Evolutionary conservation across 306 rosid species (phyloP), one percentile per base, ranked within the genome.

Genomic region (Corylus avellana): DNA sequence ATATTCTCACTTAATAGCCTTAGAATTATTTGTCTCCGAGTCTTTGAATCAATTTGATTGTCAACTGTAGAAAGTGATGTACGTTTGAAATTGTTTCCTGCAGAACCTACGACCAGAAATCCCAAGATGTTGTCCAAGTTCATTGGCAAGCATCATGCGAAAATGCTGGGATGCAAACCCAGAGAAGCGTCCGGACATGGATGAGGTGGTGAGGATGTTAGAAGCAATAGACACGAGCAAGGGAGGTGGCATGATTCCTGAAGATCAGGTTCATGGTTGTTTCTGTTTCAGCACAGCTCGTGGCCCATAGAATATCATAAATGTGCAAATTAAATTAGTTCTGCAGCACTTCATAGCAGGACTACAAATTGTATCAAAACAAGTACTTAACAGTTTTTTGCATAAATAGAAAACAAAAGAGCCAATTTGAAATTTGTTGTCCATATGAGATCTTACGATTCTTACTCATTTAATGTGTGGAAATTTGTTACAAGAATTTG

Each of bases 201-300:
- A 78, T 2, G 97, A 89, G 27, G 98, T 92, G 14, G 97, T 89
- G 81, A 92, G 55, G 62, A 35, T 91, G 91, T 86, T 91, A 46
- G 95, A 94, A 80, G 97, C 91, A 17, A 53, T 91, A 17, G 96
- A 94, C 70, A 91, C 98, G 0, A 92, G 92, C 90, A 92, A 89
- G 78, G 97, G 98, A 11, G 97, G 97, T 35, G 97, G 98, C 68
- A 94, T 94, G 97, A 90, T 92, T 58, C 90, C 92, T 0, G 96
- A 94, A 13, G 92, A 88, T 79, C 94, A 92, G 76, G 12, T 56
- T 14, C 2, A 84, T 25, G 81, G 82, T 48, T 94, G 98, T 86
- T 87, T 90, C 81, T 94, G 96, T 83, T 92, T 94, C 42, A 42
- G 79, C 14, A 77, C 78, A 5, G 56, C 70, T 76, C 92, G 97